Base-by-base conservation (phyloP, 2,329 filamentous ascomycete species). In the Alternaria arborescens region DNA sequence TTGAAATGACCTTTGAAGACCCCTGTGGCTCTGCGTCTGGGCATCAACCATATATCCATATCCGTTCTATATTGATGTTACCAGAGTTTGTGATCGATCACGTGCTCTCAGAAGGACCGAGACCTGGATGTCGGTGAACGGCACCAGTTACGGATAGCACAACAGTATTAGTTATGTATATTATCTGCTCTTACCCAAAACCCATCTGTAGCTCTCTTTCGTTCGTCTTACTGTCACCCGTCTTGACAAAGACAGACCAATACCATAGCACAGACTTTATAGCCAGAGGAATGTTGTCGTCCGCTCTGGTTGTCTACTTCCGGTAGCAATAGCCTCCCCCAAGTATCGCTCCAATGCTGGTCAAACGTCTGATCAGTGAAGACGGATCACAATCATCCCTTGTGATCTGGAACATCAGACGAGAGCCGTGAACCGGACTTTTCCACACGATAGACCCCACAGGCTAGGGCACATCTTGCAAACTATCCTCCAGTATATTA, bases 61-160 rank as follows among this genome's bases (percentile, higher is more conserved):
- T 3, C 16, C 26, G 16, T 44, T 26, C 24, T n/a, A 60, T 55
- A 60, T 60, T 60, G 52, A 56, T 34, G 18, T 8, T 60, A 60
- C 57, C 57, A 40, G 16, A 40, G 28, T 56, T 51, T 40, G 24
- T 4, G 34, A n/a, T 28, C 4, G 28, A 60, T 55, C 52, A 60
- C 32, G 48, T 30, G 24, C 8, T 12, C 38, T 3, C 4, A n/a
- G 11, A 0, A 24, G 16, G n/a, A n/a, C 43, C 16, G 5, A 12
- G 7, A 6, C 18, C 41, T 43, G 6, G 12, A 22, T 30, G 20
- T 24, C 5, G 12, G 24, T 36, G 5, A 5, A 24, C 2, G 14
- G 20, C 20, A 36, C 46, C 16, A 7, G 14, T 24, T 36, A 30
- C 8, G 8, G 46, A 20, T 11, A 36, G 14, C 30, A 5, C 24